Evolutionary conservation across 495 filamentous ascomycete genomes (phyloP).

Genomic region (Lophiotrema nucula): DNA sequence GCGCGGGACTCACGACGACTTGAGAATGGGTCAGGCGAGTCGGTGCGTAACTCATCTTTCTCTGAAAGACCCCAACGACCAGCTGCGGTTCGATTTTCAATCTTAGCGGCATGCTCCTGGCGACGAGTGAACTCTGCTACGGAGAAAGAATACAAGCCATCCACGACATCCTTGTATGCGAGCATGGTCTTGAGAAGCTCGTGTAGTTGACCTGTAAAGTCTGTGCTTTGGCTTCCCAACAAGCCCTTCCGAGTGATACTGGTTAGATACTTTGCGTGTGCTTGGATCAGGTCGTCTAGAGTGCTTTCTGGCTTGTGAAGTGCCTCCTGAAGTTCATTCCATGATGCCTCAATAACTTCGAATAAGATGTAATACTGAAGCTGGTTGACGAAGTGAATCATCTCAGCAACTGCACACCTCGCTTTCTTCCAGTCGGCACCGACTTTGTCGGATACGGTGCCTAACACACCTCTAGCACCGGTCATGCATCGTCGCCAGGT

Average conservation of each 20-base stretch:
- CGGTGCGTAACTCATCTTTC: slow-evolving; percentile 41
- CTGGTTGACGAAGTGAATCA: slow-evolving; percentile 97
- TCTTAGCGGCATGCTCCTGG: slow-evolving; percentile 76
- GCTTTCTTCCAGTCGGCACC: slow-evolving; percentile 86
- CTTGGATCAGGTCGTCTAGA: slow-evolving; percentile 89
- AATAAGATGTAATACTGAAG: slow-evolving; percentile 98
- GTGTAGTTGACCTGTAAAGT: slow-evolving; percentile 87
- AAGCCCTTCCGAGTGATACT: slow-evolving; percentile 96
- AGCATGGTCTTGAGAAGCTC: slow-evolving; percentile 95
- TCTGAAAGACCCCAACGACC: slow-evolving; percentile 66
- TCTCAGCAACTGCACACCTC: slow-evolving; percentile 85
- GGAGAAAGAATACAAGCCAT: slow-evolving; percentile 89
- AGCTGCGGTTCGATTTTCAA: slow-evolving; percentile 61
- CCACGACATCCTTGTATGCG: slow-evolving; percentile 86
- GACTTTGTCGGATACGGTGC: slow-evolving; percentile 70
- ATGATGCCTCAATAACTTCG: slow-evolving; percentile 94
- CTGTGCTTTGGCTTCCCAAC: slow-evolving; percentile 62
- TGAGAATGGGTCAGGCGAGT: slow-evolving; percentile 24
- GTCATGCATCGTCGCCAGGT: slow-evolving; percentile 98
- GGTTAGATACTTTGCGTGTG: slow-evolving; percentile 86
- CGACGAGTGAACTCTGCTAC: slow-evolving; percentile 89
- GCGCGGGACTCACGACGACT: neutral
- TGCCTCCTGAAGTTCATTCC: slow-evolving; percentile 79
- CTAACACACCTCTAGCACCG: slow-evolving; percentile 86
- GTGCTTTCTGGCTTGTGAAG: slow-evolving; percentile 81